phyloP scores from a whole-genome alignment of 1,284 basidiomycete genomes.

The Cryptococcus maquisensis region DNA sequence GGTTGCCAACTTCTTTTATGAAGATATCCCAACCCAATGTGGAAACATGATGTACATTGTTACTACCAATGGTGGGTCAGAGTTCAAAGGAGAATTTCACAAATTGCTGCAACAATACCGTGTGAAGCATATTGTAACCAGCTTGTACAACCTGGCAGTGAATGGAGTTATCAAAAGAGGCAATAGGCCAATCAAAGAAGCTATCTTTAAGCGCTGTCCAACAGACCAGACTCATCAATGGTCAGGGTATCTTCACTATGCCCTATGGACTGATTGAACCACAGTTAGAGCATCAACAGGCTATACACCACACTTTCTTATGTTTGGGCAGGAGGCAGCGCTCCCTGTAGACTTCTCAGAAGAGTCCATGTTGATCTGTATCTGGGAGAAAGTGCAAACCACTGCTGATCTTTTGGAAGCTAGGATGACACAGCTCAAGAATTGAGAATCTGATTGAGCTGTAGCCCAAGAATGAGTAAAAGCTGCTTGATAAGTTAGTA shows the following conservation, averaged over 20 bases:
- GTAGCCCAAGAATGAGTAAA: neutral
- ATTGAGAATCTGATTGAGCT: neutral
- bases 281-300: neutral
- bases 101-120: neutral
- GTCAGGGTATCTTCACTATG: neutral
- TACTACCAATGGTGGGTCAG: neutral
- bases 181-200: constrained; percentile 6
- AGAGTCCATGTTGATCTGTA: neutral
- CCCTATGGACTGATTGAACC: neutral
- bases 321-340: neutral
- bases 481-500: neutral
- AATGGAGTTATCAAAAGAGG: constrained; percentile 9
- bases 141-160: neutral
- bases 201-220: constrained; percentile 1
- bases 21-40: neutral
- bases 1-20: neutral
- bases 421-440: neutral
- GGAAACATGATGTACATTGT: neutral
- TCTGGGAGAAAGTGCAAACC: neutral
- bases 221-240: neutral
- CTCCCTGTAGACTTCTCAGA: neutral
- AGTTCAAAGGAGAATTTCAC: neutral
- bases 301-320: neutral
- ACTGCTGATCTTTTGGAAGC: neutral
- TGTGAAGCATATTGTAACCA: neutral